A percentile compares a stretch with the other conserved stretches of the same genome.
These are phyloP conservation scores for Rhizoclosmatium sp. DNA, from an alignment of 192 early-diverging fungal species.

Conservation along the genomic window DNA sequence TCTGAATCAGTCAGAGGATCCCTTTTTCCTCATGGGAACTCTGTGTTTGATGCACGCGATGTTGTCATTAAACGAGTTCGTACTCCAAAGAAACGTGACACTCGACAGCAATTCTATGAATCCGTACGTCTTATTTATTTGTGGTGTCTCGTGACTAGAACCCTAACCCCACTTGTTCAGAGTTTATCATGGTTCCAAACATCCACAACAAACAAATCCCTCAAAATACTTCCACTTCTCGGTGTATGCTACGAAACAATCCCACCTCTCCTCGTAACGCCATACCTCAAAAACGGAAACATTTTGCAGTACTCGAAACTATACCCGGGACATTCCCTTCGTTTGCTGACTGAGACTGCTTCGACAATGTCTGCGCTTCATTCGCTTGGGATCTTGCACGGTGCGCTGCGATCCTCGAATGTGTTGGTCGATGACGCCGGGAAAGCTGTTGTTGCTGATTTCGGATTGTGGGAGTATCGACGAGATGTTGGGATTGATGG, in stretches of 20 bases:
- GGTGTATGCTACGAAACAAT: conserved; percentile 15
- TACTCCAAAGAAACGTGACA: neutral
- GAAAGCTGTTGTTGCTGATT: conserved; percentile 31
- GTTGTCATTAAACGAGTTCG: conserved; percentile 33
- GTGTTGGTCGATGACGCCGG: conserved; percentile 43
- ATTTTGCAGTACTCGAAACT: conserved; percentile 26
- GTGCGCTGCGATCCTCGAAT: conserved; percentile 36
- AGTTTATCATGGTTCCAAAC: neutral
- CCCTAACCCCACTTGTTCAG: neutral
- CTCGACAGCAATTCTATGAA: neutral
- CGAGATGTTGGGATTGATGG: conserved; percentile 16
- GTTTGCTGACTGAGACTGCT: conserved; percentile 40
- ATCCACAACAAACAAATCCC: neutral
- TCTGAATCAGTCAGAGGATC: conserved; percentile 21
- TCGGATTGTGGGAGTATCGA: conserved; percentile 37
- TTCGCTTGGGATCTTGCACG: conserved; percentile 38
- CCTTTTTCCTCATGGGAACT: conserved; percentile 1
- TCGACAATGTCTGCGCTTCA: conserved; percentile 41
- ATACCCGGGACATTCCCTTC: conserved; percentile 38
- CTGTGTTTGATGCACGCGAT: neutral
- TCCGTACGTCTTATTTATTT: conserved; percentile 16
- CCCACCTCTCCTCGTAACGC: conserved; percentile 27
- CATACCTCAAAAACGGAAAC: conserved; percentile 38
- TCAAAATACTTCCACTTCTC: conserved; percentile 11
- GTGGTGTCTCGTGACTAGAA: neutral